These are phyloP conservation scores for Solanum neorickii DNA, from an alignment of 257 asterid species.

Conservation along the genomic window DNA sequence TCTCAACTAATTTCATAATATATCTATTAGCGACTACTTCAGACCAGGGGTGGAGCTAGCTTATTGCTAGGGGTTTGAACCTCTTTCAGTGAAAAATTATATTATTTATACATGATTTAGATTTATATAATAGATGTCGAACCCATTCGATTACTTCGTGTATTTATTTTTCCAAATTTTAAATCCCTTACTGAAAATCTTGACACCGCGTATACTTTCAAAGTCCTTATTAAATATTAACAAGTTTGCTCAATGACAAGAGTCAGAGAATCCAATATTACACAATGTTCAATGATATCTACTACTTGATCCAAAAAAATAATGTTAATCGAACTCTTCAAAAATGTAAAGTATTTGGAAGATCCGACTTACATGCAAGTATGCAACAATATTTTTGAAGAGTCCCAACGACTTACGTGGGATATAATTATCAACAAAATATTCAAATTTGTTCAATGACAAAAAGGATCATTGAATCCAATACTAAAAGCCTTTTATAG, in stretches of 20 bases:
- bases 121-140: too few relatives aligned
- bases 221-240: background rate
- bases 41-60: too few relatives aligned
- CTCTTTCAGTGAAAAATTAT: too few relatives aligned
- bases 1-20: too few relatives aligned
- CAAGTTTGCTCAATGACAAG: background rate
- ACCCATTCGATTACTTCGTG: too few relatives aligned
- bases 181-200: too few relatives aligned
- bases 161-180: too few relatives aligned
- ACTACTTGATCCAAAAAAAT: slow-evolving; percentile 10
- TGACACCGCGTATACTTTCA: too few relatives aligned
- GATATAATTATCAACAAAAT: background rate
- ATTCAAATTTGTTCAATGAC: background rate
- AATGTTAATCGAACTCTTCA: background rate
- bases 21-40: too few relatives aligned
- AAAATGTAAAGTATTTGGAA: background rate
- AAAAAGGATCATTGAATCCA: background rate
- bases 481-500: background rate
- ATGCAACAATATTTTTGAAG: background rate
- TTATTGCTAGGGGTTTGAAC: too few relatives aligned
- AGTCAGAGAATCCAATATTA: background rate
- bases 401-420: background rate
- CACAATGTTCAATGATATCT: background rate
- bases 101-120: too few relatives aligned
- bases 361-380: background rate